phyloP scores from a whole-genome alignment of 2,329 filamentous ascomycete genomes.

The Incumbomyces lentus region DNA sequence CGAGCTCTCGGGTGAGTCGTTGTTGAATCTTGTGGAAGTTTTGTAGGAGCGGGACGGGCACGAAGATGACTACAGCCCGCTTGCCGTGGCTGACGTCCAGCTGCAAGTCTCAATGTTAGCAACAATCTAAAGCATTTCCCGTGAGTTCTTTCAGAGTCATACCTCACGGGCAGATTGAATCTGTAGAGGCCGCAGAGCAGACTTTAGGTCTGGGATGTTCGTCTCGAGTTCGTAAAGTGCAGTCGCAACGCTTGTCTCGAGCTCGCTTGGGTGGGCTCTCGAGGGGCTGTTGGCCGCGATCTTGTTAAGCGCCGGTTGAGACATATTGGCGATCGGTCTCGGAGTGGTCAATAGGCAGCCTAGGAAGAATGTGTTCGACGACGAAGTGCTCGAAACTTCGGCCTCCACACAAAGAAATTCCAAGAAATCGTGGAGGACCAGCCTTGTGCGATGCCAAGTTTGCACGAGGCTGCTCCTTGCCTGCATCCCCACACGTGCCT shows the following conservation, averaged over 20 bases:
- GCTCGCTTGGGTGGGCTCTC: conserved; percentile 89
- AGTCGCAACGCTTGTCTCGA: conserved; percentile 92
- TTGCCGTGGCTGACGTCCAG: conserved; percentile 99
- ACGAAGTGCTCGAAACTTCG: too few relatives aligned
- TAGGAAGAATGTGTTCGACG: too few relatives aligned
- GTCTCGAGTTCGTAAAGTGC: conserved; percentile 98
- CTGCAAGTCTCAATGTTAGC: conserved; percentile 39
- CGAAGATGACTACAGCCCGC: conserved; percentile 99
- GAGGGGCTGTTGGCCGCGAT: conserved; percentile 96
- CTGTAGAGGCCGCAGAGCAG: conserved; percentile 91
- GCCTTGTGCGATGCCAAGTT: too few relatives aligned
- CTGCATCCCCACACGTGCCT: too few relatives aligned
- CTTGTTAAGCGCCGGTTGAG: conserved; percentile 73
- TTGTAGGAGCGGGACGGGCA: conserved; percentile 95
- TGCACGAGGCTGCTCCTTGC: too few relatives aligned
- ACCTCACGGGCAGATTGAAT: conserved; percentile 99
- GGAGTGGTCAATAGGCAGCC: too few relatives aligned
- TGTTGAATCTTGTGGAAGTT: conserved; percentile 99
- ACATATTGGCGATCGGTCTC: conserved; percentile 44
- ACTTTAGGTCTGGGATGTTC: conserved; percentile 97
- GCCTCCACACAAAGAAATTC: too few relatives aligned
- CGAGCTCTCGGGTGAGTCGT: conserved; percentile 98
- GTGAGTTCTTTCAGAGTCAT: conserved; percentile 27
- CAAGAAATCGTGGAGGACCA: too few relatives aligned
- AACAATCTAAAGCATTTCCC: too few relatives aligned